Evolutionary conservation across 225 moss, liverwort and hornwort genomes (phyloP).

Genomic region (Anthoceros angustus): DNA sequence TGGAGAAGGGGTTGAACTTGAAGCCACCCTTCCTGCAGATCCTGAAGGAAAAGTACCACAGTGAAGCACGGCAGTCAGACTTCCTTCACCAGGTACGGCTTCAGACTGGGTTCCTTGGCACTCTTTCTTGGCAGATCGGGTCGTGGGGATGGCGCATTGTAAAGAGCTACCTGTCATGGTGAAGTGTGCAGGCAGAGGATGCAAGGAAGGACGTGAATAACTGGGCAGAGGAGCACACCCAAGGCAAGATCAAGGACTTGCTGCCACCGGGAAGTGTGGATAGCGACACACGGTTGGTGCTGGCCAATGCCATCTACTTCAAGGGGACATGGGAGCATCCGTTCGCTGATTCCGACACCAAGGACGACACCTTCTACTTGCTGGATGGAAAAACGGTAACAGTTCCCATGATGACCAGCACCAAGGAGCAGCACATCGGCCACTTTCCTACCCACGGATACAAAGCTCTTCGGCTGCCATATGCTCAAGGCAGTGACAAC

Average conservation of each 20-base stretch:
- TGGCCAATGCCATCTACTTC: conserved; percentile 58
- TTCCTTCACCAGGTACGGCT: conserved; percentile 32
- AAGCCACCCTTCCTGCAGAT: conserved; percentile 30
- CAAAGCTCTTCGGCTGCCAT: conserved; percentile 57
- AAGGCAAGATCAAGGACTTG: conserved; percentile 36
- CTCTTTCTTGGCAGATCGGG: neutral
- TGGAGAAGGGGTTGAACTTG: conserved; percentile 31
- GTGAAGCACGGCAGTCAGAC: conserved; percentile 32
- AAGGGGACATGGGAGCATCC: conserved; percentile 35
- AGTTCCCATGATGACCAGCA: conserved; percentile 73
- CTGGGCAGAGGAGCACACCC: conserved; percentile 31
- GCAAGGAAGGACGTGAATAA: conserved; percentile 28
- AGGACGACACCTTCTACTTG: conserved; percentile 24
- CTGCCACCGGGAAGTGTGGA: conserved; percentile 26
- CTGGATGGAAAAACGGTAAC: conserved; percentile 62
- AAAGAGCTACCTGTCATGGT: neutral
- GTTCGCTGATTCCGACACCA: conserved; percentile 20
- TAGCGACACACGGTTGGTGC: conserved; percentile 21
- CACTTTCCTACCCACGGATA: conserved; percentile 44
- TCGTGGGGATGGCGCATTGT: neutral
- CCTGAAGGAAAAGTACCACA: conserved; percentile 32
- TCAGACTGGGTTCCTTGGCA: neutral
- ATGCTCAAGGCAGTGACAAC: conserved; percentile 29
- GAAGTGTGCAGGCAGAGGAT: conserved; percentile 30
- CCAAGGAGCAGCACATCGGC: conserved; percentile 43